Conservation (phyloP, 2,329 filamentous ascomycete genomes). For the Nemania sp. region DNA sequence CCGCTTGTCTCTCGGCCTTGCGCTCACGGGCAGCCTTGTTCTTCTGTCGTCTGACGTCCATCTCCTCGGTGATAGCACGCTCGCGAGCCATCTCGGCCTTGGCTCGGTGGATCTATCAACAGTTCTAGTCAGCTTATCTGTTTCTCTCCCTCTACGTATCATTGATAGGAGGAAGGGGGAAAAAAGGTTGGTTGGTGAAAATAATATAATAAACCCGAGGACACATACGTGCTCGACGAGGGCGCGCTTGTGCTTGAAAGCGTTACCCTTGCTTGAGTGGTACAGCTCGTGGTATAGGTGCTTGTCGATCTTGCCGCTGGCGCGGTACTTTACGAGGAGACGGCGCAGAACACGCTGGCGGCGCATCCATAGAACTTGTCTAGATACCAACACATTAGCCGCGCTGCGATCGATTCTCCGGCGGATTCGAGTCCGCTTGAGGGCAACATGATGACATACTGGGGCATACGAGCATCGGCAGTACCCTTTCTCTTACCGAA, state of each 20-base stretch:
- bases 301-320: constrained; percentile 99
- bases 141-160: no score
- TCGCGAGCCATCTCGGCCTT: constrained; percentile 99
- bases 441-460: constrained; percentile 69
- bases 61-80: constrained; percentile 96
- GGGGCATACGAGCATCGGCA: constrained; percentile 98
- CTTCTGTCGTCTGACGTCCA: constrained; percentile 99
- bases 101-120: constrained; percentile 93
- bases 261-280: constrained; percentile 99
- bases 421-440: neutral
- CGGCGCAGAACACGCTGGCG: constrained; percentile 99
- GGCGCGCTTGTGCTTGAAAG: constrained; percentile 99
- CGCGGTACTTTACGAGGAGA: constrained; percentile 99
- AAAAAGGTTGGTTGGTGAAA: neutral
- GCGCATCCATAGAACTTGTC: constrained; percentile 99
- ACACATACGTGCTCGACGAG: constrained; percentile 98
- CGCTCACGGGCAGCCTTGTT: constrained; percentile 99
- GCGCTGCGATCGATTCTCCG: neutral
- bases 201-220: neutral
- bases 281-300: constrained; percentile 99
- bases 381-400: constrained; percentile 55
- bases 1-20: constrained; percentile 89
- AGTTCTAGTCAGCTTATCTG: constrained; percentile 25
- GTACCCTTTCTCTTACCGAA: constrained; percentile 99
- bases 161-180: neutral